Percentiles rank a stretch among this genome's conserved stretches.
phyloP scores from a whole-genome alignment of 352 stramenopile species.

The Aphanomyces invadans region DNA sequence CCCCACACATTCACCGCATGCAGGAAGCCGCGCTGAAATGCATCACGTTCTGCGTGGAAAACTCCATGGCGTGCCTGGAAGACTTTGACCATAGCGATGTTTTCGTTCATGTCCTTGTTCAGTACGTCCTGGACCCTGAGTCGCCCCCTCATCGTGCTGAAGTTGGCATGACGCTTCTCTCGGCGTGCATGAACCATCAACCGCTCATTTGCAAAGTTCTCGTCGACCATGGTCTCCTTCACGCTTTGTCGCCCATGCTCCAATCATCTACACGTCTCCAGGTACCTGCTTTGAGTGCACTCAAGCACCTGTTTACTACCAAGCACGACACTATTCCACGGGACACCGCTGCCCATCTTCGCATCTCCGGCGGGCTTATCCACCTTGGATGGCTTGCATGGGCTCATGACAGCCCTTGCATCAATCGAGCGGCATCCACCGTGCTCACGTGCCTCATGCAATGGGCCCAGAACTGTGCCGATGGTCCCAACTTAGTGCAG shows the following conservation, averaged over 20 bases:
- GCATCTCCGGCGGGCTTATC: conserved; percentile 11
- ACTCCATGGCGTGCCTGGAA: conserved; percentile 4
- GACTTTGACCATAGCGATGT: not conserved
- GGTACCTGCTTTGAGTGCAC: not conserved
- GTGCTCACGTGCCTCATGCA: not conserved
- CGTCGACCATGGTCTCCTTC: not conserved
- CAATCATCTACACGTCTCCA: not conserved
- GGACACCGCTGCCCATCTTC: not conserved
- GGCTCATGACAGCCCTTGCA: not conserved
- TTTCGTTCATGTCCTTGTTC: not conserved
- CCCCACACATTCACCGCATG: too few relatives aligned
- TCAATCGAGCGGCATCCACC: not conserved
- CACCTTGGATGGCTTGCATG: conserved; percentile 4
- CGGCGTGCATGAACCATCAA: not conserved
- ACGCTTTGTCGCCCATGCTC: not conserved
- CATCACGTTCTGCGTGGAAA: not conserved
- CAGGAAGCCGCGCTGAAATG: not conserved
- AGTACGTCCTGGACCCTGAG: not conserved
- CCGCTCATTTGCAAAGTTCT: conserved; percentile 6
- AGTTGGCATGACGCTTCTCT: not conserved
- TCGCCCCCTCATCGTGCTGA: too few relatives aligned
- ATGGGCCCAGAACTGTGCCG: not conserved
- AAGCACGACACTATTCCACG: not conserved
- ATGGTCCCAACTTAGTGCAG: not conserved
- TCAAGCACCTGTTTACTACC: not conserved